A percentile compares a stretch with the other conserved stretches of the same genome.
Evolutionary conservation across 2,329 filamentous ascomycete genomes (phyloP).

Genomic region (Nigrograna mackinnonii): DNA sequence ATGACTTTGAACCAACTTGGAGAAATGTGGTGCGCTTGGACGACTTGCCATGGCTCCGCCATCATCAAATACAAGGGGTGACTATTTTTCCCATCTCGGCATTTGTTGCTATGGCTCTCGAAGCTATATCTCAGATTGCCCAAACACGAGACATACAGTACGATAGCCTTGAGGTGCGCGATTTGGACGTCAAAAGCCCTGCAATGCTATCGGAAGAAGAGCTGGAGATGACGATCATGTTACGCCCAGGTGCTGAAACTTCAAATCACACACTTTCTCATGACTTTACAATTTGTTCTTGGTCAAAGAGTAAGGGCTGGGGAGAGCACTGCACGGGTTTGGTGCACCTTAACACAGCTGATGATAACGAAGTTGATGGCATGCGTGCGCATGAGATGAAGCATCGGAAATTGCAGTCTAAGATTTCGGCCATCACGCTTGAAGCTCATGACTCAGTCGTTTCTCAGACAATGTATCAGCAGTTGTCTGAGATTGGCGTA

Average conservation of each 20-base stretch:
- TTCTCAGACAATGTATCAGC: constrained; percentile 49
- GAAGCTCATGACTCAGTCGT: constrained; percentile 22
- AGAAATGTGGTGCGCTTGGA: constrained; percentile 18
- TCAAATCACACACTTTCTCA: constrained; percentile 2
- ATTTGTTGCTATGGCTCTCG: constrained; percentile 7
- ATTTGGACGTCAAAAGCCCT: constrained; percentile 20
- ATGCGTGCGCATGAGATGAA: constrained; percentile 14
- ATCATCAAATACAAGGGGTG: constrained; percentile 24
- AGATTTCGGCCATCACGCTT: constrained; percentile 8
- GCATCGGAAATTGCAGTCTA: constrained; percentile 5
- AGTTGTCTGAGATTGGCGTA: constrained; percentile 51
- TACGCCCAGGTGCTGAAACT: constrained; percentile 14
- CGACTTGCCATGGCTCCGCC: constrained; percentile 28
- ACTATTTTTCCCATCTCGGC: constrained; percentile 13
- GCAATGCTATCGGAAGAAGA: constrained; percentile 31
- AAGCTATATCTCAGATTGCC: constrained; percentile 5
- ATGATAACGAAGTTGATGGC: constrained; percentile 48
- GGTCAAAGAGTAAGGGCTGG: constrained; percentile 57
- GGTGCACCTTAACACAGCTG: constrained; percentile 43
- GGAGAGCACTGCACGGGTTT: constrained; percentile 56
- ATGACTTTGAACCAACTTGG: constrained; percentile 12
- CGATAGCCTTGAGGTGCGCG: constrained; percentile 19
- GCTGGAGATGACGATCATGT: constrained; percentile 31
- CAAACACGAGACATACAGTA: constrained; percentile 11
- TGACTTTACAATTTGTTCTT: constrained; percentile 59